Evolutionary conservation across 148 eudicot species (phyloP).

Genomic region (Rhododendron griersonianum): DNA sequence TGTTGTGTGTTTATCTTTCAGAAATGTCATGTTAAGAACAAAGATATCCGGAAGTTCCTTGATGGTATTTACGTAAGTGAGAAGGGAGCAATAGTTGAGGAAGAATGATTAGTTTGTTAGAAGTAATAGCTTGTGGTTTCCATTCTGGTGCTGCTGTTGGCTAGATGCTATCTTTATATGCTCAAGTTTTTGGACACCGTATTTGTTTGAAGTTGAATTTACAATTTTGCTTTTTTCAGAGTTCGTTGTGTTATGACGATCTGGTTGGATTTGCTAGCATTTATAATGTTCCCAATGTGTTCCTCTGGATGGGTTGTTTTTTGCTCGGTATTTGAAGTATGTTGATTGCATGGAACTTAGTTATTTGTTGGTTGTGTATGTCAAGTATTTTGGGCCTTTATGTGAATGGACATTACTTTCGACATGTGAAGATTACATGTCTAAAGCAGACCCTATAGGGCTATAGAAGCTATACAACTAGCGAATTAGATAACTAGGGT

Average conservation of each 20-base stretch:
- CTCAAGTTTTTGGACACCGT: neutral
- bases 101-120: conserved; percentile 20
- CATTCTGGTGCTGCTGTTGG: neutral
- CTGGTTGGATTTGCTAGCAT: neutral
- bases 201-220: neutral
- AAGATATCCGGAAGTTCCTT: conserved; percentile 55
- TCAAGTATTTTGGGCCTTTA: neutral
- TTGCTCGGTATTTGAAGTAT: neutral
- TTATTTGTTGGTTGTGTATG: neutral
- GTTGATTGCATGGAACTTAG: neutral
- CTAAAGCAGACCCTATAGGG: neutral
- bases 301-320: neutral
- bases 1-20: conserved; percentile 10
- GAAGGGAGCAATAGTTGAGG: conserved; percentile 39
- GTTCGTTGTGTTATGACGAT: neutral
- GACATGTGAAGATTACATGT: neutral
- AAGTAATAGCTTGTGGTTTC: neutral
- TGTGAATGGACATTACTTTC: neutral
- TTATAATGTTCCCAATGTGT: neutral
- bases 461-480: neutral
- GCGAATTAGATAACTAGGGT: neutral
- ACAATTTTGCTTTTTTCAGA: conserved; percentile 8
- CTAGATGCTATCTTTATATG: neutral
- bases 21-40: conserved; percentile 62
- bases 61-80: conserved; percentile 59